These are phyloP conservation scores for Paecilomyces dactylethromorphus DNA, from an alignment of 2,329 filamentous ascomycete species.

Conservation along the genomic window DNA sequence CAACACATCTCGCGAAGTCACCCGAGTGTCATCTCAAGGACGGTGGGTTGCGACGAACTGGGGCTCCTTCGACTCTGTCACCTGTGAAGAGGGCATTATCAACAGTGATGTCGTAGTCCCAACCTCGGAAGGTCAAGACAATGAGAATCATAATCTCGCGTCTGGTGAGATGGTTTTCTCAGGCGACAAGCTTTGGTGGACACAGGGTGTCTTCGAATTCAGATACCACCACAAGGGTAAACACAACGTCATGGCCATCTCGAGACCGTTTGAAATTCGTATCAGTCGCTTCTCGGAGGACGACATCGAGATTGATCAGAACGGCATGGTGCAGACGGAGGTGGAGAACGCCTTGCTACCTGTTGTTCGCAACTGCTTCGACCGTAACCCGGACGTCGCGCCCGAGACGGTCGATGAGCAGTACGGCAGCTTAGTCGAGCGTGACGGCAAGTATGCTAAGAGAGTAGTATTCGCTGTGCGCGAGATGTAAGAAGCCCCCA, in stretches of 20 bases:
- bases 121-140: slow-evolving; percentile 36
- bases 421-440: slow-evolving; percentile 78
- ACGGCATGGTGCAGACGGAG: slow-evolving; percentile 57
- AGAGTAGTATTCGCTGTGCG: slow-evolving; percentile 89
- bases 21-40: slow-evolving; percentile 76
- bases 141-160: slow-evolving; percentile 52
- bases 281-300: slow-evolving; percentile 78
- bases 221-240: slow-evolving; percentile 91
- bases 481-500: slow-evolving; percentile 62
- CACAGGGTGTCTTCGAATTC: slow-evolving; percentile 91
- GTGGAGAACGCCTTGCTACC: slow-evolving; percentile 75
- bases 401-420: slow-evolving; percentile 70
- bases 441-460: slow-evolving; percentile 81
- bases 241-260: slow-evolving; percentile 91
- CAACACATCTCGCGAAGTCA: slow-evolving; percentile 77
- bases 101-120: slow-evolving; percentile 57
- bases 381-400: slow-evolving; percentile 84
- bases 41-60: slow-evolving; percentile 80
- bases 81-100: slow-evolving; percentile 70
- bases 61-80: slow-evolving; percentile 67
- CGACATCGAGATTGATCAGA: slow-evolving; percentile 52
- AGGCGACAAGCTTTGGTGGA: slow-evolving; percentile 97
- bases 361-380: slow-evolving; percentile 84
- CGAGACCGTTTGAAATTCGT: slow-evolving; percentile 83
- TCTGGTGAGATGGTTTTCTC: slow-evolving; percentile 79